Conservation (phyloP, 139 green algal species). For the Raphidocelis subcapitata region DNA sequence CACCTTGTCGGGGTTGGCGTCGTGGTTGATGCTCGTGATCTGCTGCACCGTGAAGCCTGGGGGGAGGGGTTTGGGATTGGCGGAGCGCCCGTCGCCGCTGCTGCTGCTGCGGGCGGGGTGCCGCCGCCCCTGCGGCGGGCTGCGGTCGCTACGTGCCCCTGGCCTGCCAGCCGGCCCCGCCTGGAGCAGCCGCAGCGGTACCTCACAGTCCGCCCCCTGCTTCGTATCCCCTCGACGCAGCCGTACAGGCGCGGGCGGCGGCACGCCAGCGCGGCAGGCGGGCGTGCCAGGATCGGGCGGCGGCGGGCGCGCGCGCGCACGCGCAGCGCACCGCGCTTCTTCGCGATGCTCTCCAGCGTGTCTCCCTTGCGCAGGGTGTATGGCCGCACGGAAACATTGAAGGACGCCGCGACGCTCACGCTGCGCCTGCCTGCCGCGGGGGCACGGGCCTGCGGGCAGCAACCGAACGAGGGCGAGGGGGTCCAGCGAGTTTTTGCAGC, state of each 20-base stretch:
- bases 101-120: no score
- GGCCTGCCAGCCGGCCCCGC: no score
- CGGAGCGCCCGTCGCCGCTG: not conserved
- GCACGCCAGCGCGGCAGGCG: not conserved
- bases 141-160: no score
- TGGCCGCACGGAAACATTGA: constrained; percentile 62
- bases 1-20: not conserved
- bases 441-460: no score
- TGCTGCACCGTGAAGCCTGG: constrained; percentile 26
- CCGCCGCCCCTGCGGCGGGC: no score
- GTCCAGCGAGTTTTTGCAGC: no score
- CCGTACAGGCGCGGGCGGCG: no score
- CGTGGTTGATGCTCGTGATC: constrained; percentile 23
- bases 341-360: constrained; percentile 70
- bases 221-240: no score
- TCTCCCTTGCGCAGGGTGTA: constrained; percentile 89
- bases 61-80: not conserved
- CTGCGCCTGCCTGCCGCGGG: not conserved
- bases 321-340: constrained; percentile 70
- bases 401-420: not conserved
- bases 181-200: no score
- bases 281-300: not conserved
- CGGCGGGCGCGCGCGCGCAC: not conserved
- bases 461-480: no score
- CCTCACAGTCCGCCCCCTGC: no score